A percentile compares a stretch with the other conserved stretches of the same genome.
Evolutionary conservation across 2,329 filamentous ascomycete species (phyloP).

Genomic region (Scedosporium boydii): DNA sequence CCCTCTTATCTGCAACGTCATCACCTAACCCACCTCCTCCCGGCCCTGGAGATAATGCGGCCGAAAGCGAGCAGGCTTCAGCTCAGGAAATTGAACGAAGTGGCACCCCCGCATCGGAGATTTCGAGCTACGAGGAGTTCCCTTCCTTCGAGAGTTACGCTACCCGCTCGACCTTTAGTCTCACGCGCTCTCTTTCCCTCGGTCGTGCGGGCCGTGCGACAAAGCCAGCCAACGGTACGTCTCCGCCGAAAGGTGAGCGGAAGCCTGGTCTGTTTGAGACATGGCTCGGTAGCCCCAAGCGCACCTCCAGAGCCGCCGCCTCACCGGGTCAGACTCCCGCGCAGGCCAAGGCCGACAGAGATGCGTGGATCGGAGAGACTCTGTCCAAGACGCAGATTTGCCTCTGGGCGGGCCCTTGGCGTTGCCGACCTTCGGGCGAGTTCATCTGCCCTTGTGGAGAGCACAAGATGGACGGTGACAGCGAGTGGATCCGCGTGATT

Average conservation of each 20-base stretch:
- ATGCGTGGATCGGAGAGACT: not conserved
- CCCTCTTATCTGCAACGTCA: not conserved
- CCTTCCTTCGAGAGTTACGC: slow-evolving; percentile 5
- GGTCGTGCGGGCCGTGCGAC: not conserved
- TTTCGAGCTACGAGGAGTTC: not conserved
- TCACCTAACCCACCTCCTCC: not conserved
- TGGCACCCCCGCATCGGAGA: not conserved
- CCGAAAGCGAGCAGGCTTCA: not conserved
- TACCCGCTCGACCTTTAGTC: not conserved
- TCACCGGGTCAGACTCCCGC: not conserved
- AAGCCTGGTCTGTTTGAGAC: not conserved
- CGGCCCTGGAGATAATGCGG: not conserved
- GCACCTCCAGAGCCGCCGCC: not conserved
- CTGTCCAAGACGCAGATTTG: slow-evolving; percentile 4
- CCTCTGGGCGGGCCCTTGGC: slow-evolving; percentile 2
- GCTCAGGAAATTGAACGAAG: not conserved
- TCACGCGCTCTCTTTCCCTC: not conserved
- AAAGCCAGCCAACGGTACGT: not conserved
- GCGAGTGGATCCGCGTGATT: not conserved
- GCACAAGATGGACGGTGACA: not conserved
- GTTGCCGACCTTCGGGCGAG: not conserved
- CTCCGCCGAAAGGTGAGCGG: not conserved
- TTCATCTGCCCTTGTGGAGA: slow-evolving; percentile 5
- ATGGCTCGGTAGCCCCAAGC: not conserved
- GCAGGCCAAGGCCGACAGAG: not conserved